These are phyloP conservation scores for Apiotrichum porosum DNA, from an alignment of 1,284 basidiomycete genomes.

Conservation along the genomic window DNA sequence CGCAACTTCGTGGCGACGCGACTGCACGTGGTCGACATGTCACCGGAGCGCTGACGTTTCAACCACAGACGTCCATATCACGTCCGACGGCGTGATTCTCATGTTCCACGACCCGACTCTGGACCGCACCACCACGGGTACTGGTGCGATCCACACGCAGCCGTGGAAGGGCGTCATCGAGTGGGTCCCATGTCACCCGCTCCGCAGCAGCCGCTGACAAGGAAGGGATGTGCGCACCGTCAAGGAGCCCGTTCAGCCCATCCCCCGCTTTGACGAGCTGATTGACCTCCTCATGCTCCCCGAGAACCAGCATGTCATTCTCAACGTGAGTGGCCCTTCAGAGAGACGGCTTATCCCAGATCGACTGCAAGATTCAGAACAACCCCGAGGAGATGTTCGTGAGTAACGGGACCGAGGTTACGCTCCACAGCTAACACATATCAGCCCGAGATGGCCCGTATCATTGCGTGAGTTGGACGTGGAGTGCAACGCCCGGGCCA, in stretches of 20 bases:
- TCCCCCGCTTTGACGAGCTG: conserved; percentile 83
- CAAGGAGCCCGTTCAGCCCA: conserved; percentile 75
- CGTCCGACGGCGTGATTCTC: conserved; percentile 79
- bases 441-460: conserved; percentile 68
- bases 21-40: not conserved
- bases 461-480: conserved; percentile 57
- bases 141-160: conserved; percentile 52
- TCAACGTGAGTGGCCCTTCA: conserved; percentile 56
- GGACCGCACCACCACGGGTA: conserved; percentile 56
- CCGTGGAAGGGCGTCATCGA: conserved; percentile 47
- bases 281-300: conserved; percentile 70
- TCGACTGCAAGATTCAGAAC: conserved; percentile 92
- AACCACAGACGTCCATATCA: conserved; percentile 85
- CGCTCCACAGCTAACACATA: not conserved
- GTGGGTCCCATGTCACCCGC: conserved; percentile 21
- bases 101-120: conserved; percentile 91
- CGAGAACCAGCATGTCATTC: conserved; percentile 62
- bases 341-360: conserved; percentile 29
- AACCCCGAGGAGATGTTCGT: conserved; percentile 80
- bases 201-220: not conserved
- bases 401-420: conserved; percentile 11
- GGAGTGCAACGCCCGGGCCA: too few relatives aligned
- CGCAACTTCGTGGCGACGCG: conserved; percentile 3
- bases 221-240: conserved; percentile 66
- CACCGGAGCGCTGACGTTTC: not conserved